A percentile compares a stretch with the other conserved stretches of the same genome.
Evolutionary conservation across 106 monocot genomes (phyloP).

Genomic region (Phalaenopsis aphrodite): DNA sequence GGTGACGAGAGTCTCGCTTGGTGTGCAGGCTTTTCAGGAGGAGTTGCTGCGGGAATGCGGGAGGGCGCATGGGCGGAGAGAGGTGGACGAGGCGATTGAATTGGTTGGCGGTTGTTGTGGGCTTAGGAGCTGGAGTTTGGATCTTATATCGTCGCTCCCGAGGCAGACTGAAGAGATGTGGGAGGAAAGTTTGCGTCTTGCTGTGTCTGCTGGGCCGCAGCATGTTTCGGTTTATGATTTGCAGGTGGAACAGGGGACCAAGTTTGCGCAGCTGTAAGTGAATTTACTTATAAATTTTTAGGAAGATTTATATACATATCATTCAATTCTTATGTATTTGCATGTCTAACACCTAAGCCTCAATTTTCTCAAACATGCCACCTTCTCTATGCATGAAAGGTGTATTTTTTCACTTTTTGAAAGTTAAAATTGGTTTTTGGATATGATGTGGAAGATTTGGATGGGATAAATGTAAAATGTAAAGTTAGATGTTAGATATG

Average conservation of each 20-base stretch:
- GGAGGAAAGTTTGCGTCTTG: slow-evolving; percentile 56
- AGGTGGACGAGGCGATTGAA: slow-evolving; percentile 73
- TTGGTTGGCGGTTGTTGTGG: slow-evolving; percentile 30
- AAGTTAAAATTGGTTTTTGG: no score
- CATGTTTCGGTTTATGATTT: slow-evolving; percentile 92
- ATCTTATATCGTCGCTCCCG: slow-evolving; percentile 83
- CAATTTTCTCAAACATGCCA: no score
- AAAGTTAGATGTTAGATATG: no score
- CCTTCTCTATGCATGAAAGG: no score
- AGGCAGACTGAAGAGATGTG: slow-evolving; percentile 78
- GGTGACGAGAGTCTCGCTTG: slow-evolving; percentile 85
- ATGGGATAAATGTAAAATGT: no score
- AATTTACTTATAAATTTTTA: neutral
- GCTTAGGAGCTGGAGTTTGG: slow-evolving; percentile 84
- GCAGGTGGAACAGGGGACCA: slow-evolving; percentile 97
- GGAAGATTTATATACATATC: no score
- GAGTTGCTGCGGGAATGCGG: slow-evolving; percentile 70
- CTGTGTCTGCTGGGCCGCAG: slow-evolving; percentile 41
- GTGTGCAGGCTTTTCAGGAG: slow-evolving; percentile 96
- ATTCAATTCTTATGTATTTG: no score
- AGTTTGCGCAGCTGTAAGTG: slow-evolving; percentile 79
- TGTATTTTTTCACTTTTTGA: no score
- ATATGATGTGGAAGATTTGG: no score
- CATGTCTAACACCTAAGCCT: no score
- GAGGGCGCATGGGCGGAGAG: slow-evolving; percentile 64